Evolutionary conservation across 345 rosid species (phyloP).

Genomic region (Nephelium lappaceum): DNA sequence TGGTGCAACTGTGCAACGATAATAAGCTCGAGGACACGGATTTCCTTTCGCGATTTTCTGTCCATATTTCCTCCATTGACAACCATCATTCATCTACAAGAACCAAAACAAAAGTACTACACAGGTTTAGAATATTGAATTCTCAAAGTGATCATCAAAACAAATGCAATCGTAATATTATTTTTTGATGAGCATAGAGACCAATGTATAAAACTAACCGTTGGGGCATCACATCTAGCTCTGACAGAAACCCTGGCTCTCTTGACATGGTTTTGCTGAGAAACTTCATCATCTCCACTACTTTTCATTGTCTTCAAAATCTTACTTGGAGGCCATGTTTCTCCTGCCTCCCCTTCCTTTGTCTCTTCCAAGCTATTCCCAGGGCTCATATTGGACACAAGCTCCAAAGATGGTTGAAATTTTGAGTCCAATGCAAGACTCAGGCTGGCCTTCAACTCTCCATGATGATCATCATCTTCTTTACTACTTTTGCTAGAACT

Average conservation of each 20-base stretch:
- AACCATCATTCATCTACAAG: constrained; percentile 86
- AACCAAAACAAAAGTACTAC: neutral
- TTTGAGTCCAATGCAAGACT: constrained; percentile 57
- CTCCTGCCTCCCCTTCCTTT: constrained; percentile 48
- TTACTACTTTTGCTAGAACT: constrained; percentile 22
- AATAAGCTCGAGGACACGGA: constrained; percentile 93
- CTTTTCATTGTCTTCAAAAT: constrained; percentile 44
- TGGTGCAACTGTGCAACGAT: constrained; percentile 80
- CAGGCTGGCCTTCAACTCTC: constrained; percentile 49
- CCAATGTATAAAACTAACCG: constrained; percentile 39
- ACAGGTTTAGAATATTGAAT: neutral
- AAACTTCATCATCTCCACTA: constrained; percentile 46
- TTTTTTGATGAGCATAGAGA: no score
- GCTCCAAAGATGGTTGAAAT: constrained; percentile 25
- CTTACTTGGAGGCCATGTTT: constrained; percentile 57
- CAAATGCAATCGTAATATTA: neutral
- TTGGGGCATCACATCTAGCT: constrained; percentile 84
- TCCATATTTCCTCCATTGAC: constrained; percentile 98
- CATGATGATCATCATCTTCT: constrained; percentile 29
- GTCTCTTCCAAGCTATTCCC: constrained; percentile 38
- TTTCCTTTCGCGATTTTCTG: constrained; percentile 88
- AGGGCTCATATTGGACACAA: constrained; percentile 35
- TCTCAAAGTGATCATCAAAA: neutral
- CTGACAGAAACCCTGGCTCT: constrained; percentile 93
- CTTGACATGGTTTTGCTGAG: constrained; percentile 59